Percentiles rank a stretch among this genome's conserved stretches.
These are phyloP conservation scores for Debaryomyces hansenii DNA, from an alignment of 805 yeast species.

Conservation along the genomic window DNA sequence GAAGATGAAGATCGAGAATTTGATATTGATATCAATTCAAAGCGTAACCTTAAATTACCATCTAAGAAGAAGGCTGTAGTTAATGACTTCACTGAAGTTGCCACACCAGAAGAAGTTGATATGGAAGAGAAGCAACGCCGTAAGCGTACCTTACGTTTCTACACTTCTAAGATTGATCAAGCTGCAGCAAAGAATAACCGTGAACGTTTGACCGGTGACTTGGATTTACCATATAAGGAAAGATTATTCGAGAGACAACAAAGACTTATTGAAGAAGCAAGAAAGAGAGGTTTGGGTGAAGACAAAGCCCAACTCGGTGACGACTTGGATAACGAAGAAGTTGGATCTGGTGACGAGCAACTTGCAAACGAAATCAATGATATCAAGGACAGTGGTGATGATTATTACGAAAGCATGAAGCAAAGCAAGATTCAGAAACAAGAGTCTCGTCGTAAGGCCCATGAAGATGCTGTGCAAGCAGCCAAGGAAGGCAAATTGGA, in stretches of 20 bases:
- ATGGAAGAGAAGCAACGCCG: slow-evolving; percentile 80
- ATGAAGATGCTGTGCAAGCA: slow-evolving; percentile 69
- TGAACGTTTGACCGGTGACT: slow-evolving; percentile 65
- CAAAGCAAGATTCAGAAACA: slow-evolving; percentile 48
- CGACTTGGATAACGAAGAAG: slow-evolving; percentile 53
- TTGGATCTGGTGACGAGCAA: slow-evolving; percentile 47
- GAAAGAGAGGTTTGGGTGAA: slow-evolving; percentile 64
- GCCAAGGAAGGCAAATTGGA: slow-evolving; percentile 82
- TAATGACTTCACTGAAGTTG: slow-evolving; percentile 68
- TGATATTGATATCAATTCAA: slow-evolving; percentile 52
- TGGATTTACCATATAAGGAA: slow-evolving; percentile 89
- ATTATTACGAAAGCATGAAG: slow-evolving; percentile 59
- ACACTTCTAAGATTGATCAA: slow-evolving; percentile 95
- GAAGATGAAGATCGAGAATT: slow-evolving; percentile 26
- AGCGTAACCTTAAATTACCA: slow-evolving; percentile 49
- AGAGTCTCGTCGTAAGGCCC: slow-evolving; percentile 59
- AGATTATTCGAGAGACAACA: slow-evolving; percentile 88
- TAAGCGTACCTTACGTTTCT: slow-evolving; percentile 83
- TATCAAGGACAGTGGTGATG: slow-evolving; percentile 44
- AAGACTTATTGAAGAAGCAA: slow-evolving; percentile 82
- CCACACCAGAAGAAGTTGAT: slow-evolving; percentile 72
- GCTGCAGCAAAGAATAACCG: slow-evolving; percentile 57
- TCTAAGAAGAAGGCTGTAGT: slow-evolving; percentile 11
- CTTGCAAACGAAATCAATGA: slow-evolving; percentile 43
- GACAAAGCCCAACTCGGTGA: slow-evolving; percentile 54